These are phyloP conservation scores for Pseudovirgaria hyperparasitica DNA, from an alignment of 2,329 filamentous ascomycete genomes.

Conservation along the genomic window DNA sequence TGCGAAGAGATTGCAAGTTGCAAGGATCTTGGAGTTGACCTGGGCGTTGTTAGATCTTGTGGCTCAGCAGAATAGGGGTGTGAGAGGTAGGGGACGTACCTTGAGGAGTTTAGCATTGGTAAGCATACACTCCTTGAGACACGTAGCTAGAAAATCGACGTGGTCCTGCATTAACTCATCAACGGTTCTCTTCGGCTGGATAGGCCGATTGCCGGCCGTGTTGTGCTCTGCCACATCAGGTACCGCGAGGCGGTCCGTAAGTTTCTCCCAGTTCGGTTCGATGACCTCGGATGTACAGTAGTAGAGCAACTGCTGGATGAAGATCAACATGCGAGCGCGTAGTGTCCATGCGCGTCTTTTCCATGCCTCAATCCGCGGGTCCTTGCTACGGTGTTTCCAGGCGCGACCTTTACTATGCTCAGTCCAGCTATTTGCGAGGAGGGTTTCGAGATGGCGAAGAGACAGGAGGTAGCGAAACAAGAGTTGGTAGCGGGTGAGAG, in stretches of 20 bases:
- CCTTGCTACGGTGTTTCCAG: constrained; percentile 72
- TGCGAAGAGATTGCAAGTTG: constrained; percentile 88
- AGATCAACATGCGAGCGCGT: constrained; percentile 87
- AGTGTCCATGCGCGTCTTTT: constrained; percentile 88
- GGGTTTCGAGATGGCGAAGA: constrained; percentile 75
- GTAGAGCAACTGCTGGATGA: constrained; percentile 91
- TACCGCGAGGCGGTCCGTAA: constrained; percentile 71
- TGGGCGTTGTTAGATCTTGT: constrained; percentile 24
- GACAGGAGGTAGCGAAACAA: constrained; percentile 90
- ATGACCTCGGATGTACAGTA: constrained; percentile 97
- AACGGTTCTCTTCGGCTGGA: constrained; percentile 60
- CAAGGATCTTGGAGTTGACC: constrained; percentile 97
- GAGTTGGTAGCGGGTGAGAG: constrained; percentile 90
- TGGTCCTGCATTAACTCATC: constrained; percentile 99
- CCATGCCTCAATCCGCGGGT: constrained; percentile 70
- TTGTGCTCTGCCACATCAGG: constrained; percentile 38
- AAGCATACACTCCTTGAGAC: constrained; percentile 96
- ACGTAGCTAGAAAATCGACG: constrained; percentile 95
- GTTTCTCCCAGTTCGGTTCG: constrained; percentile 88
- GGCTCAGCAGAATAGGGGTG: constrained; percentile 1
- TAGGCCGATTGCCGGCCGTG: constrained; percentile 28
- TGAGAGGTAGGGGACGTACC: constrained; percentile 40
- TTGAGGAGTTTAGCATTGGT: constrained; percentile 90
- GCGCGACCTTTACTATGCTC: constrained; percentile 69
- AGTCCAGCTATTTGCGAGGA: constrained; percentile 79